These are phyloP conservation scores for Amanita muscaria DNA, from an alignment of 768 basidiomycete genomes.

Conservation along the genomic window DNA sequence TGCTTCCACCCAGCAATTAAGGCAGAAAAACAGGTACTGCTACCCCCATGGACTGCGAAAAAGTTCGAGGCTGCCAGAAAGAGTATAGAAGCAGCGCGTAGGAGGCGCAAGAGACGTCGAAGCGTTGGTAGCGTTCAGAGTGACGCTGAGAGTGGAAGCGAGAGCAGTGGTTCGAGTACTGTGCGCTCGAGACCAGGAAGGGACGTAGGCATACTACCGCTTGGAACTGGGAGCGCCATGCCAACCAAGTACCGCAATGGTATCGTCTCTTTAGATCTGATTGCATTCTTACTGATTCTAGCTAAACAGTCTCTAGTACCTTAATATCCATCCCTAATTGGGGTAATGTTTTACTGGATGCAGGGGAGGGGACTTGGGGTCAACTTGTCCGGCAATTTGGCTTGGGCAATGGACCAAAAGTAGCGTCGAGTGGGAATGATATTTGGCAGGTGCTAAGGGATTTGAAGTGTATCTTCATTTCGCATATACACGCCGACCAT, in stretches of 20 bases:
- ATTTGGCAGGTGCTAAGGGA: slow-evolving; percentile 58
- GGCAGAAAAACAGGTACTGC: slow-evolving; percentile 15
- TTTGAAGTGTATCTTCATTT: slow-evolving; percentile 74
- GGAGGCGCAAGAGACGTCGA: slow-evolving; percentile 7
- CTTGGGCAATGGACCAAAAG: slow-evolving; percentile 14
- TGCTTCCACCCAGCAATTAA: slow-evolving; percentile 31
- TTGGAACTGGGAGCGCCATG: slow-evolving; percentile 85
- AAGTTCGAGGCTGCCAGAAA: slow-evolving; percentile 33
- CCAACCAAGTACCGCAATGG: slow-evolving; percentile 87
- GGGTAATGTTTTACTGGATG: slow-evolving; percentile 77
- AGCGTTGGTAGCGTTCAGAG: not conserved
- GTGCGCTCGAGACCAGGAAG: slow-evolving; percentile 32
- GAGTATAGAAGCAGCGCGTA: slow-evolving; percentile 18
- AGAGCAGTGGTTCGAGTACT: not conserved
- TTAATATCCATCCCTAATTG: slow-evolving; percentile 64
- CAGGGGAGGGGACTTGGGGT: slow-evolving; percentile 89
- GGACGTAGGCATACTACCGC: slow-evolving; percentile 60
- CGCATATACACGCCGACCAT: slow-evolving; percentile 90
- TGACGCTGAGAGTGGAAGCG: not conserved
- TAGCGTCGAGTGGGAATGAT: slow-evolving; percentile 23
- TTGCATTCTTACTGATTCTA: not conserved
- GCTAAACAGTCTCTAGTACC: slow-evolving; percentile 56
- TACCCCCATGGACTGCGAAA: slow-evolving; percentile 25
- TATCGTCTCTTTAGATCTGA: slow-evolving; percentile 18
- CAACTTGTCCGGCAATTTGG: slow-evolving; percentile 80